A percentile compares a stretch with the other conserved stretches of the same genome.
These are phyloP conservation scores for Takashimella koratensis DNA, from an alignment of 1,284 basidiomycete species.

Conservation along the genomic window DNA sequence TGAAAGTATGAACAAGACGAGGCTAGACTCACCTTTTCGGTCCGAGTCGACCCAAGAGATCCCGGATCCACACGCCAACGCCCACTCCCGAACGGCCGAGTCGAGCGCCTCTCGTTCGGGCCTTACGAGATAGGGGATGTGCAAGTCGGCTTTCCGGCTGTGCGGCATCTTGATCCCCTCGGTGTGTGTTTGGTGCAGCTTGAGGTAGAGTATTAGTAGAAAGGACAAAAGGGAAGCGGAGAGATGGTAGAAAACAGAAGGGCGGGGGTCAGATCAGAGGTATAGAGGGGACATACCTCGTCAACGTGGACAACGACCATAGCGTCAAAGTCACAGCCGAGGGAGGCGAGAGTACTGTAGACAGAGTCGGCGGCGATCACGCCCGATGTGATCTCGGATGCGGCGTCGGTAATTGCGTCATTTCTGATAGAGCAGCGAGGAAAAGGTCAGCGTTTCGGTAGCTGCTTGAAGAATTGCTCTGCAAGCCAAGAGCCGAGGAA, in stretches of 20 bases:
- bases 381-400: constrained; percentile 26
- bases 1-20: constrained; percentile 13
- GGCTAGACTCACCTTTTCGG: background rate
- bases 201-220: background rate
- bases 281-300: constrained; percentile 58
- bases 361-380: constrained; percentile 34
- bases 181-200: constrained; percentile 42
- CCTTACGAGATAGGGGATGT: constrained; percentile 17
- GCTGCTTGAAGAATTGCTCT: background rate
- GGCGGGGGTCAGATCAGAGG: background rate
- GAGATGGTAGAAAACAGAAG: too few species aligned
- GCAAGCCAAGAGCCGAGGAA: background rate
- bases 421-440: constrained; percentile 14
- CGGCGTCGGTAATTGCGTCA: constrained; percentile 22
- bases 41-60: constrained; percentile 12
- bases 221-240: too few species aligned
- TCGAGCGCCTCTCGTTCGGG: constrained; percentile 24
- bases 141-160: constrained; percentile 26
- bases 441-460: constrained; percentile 5
- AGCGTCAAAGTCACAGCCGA: constrained; percentile 45
- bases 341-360: constrained; percentile 28
- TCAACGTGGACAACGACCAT: constrained; percentile 92
- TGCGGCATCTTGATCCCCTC: constrained; percentile 13
- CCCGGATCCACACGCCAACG: constrained; percentile 31
- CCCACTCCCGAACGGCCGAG: constrained; percentile 29